phyloP scores from a whole-genome alignment of 2,329 filamentous ascomycete genomes.

The Colletotrichum somersetense region DNA sequence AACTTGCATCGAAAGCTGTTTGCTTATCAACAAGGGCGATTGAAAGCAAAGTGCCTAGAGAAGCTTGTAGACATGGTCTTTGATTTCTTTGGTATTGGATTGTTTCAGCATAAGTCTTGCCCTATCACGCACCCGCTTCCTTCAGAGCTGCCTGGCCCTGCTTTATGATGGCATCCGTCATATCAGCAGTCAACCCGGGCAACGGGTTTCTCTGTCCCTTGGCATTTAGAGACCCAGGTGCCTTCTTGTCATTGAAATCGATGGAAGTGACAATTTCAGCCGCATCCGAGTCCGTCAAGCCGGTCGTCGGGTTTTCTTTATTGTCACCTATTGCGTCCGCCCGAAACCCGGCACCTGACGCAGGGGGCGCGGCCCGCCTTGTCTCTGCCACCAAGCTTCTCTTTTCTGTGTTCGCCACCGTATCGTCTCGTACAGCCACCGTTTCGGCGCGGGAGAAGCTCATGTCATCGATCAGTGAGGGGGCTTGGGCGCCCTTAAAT shows the following conservation, averaged over 20 bases:
- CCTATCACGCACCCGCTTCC: constrained; percentile 33
- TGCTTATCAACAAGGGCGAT: neutral
- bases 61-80: neutral
- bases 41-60: neutral
- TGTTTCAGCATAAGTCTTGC: neutral
- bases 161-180: constrained; percentile 39
- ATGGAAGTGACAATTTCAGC: constrained; percentile 34
- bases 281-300: constrained; percentile 35
- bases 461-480: constrained; percentile 11
- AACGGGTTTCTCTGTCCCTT: constrained; percentile 35
- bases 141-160: constrained; percentile 38
- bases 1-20: neutral
- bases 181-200: constrained; percentile 30
- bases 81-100: neutral
- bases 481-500: constrained; percentile 5
- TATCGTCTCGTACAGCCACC: neutral
- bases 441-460: constrained; percentile 10
- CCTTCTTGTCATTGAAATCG: constrained; percentile 36
- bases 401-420: neutral
- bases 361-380: neutral
- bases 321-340: constrained; percentile 33
- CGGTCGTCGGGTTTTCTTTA: constrained; percentile 31
- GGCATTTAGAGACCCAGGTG: constrained; percentile 27
- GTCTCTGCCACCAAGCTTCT: neutral
- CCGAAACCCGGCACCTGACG: neutral